Evolutionary conservation across 2,329 filamentous ascomycete species (phyloP).

Genomic region (Cytospora leucostoma): DNA sequence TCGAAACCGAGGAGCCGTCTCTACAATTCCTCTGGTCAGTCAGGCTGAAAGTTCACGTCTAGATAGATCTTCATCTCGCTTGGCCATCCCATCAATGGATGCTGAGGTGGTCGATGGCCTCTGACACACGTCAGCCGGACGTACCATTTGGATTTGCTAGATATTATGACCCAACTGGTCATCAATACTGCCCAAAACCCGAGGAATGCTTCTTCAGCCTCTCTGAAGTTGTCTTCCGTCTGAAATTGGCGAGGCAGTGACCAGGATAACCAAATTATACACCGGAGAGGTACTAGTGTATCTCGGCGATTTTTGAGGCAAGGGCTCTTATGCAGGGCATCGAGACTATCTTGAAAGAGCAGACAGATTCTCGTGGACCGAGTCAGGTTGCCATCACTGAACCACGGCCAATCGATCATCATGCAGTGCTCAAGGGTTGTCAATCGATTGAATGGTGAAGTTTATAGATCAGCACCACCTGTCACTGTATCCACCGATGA

Average conservation of each 20-base stretch:
- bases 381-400: constrained; percentile 44
- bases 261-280: constrained; percentile 63
- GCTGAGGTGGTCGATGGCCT: constrained; percentile 58
- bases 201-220: constrained; percentile 46
- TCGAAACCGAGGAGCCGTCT: constrained; percentile 47
- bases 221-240: constrained; percentile 56
- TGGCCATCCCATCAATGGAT: constrained; percentile 50
- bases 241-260: constrained; percentile 60
- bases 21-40: constrained; percentile 44
- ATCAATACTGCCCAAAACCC: constrained; percentile 54
- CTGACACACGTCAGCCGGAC: constrained; percentile 47
- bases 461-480: constrained; percentile 53
- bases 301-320: constrained; percentile 53
- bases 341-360: constrained; percentile 49
- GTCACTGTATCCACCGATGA: constrained; percentile 49
- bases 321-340: constrained; percentile 51
- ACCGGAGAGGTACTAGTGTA: constrained; percentile 56
- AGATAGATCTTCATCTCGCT: constrained; percentile 61
- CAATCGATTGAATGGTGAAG: constrained; percentile 44
- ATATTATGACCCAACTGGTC: constrained; percentile 58
- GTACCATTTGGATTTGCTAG: constrained; percentile 56
- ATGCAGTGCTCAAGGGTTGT: constrained; percentile 45
- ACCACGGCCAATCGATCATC: constrained; percentile 50
- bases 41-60: constrained; percentile 60
- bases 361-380: constrained; percentile 45